Base-by-base conservation (phyloP, 306 rosid species). In the Prunus armeniaca region DNA sequence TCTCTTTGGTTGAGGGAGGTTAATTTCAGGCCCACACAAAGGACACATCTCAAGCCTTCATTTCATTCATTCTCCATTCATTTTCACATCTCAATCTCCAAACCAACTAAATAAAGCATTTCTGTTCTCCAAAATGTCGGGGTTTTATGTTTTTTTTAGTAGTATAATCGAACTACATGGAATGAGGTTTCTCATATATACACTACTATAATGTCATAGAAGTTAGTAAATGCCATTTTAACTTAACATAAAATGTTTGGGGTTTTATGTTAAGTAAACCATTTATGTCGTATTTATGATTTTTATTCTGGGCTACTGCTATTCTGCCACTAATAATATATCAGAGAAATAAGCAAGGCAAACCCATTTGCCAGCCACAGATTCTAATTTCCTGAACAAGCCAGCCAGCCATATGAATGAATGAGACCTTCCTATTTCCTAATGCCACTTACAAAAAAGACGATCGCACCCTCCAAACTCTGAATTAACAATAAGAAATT, bases 161-260 rank as follows among this genome's bases (percentile, higher is more conserved):
- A 1, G 2, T 38, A 38, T 0, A 6, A 38, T 38, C 43, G 0
- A 34, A 38, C 9, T 38, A 38, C 0, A 38, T 0, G 2, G 0
- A 2, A 38, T 2, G 2, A 4, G 8, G 0, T 38, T 38, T 38
- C 43, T 38, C 43, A 38, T 1, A 38, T 2, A 6, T 9, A 38
- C 0, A 6, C 8, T 32, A 32, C 5, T 32, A 32, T 32, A 1
- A 30, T 32, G 38, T 6, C 38, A 32, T 5, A 32, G 0, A 5
- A 32, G 7, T 32, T 32, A 32, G 38, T 32, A 30, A 30, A 30
- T 0, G 0, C 5, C 32, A 30, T 30, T 30, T 30, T 30, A 32
- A 32, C 38, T 32, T 32, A 5, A 32, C 1, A 32, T 32, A 32
- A 32, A 32, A 5, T 5, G 38, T 32, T 32, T 32, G 1, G 7